Base-by-base conservation (phyloP, 2,329 filamentous ascomycete genomes). In the Fusarium heterosporum region DNA sequence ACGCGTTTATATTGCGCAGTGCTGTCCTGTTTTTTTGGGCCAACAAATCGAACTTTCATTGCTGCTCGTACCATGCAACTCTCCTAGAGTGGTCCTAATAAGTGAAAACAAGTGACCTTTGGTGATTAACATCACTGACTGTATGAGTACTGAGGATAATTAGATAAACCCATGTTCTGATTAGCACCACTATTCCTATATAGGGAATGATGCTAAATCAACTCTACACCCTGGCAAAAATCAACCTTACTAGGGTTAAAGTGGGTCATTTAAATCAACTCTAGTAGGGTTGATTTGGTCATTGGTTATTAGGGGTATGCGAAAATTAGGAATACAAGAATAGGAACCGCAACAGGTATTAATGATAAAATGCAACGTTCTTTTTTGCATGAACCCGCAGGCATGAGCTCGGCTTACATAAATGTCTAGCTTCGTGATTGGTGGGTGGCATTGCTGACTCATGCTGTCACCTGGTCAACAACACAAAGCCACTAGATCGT, bases 31-130 rank as follows among this genome's bases (percentile, higher is more conserved):
- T 39, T 29, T 39, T 16, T 49, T 29, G 10, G 5, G 34, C 14
- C 22, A 49, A 49, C 16, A 49, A 49, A 49, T 49, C 34, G 46
- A 39, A 49, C 34, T 34, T 39, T 49, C 16, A 49, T 49, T 39
- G 5, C 34, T 49, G 8, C 34, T 49, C 40, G 1, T 42, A 42
- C 25, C 16, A 10, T 29, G 5, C 2, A 42, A 42, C 40, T 42
- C 19, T 22, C 39, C 39, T 22, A 29, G 17, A 41, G 39, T 25
- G 39, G 39, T 25, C 39, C 10, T 22, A 3, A 22, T 25, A 41
- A 41, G 39, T 25, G 39, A 41, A 7, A 25, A 29, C 14, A 16
- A 41, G 39, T 8, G 17, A 13, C 4, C 5, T 6, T 22, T 8
- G 17, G 12, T 25, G 7, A 41, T 41, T 22, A 14, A 41, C 10